Evolutionary conservation across 257 asterid genomes (phyloP), one percentile per base, ranked within the genome.

Genomic region (Solanum arcanum): DNA sequence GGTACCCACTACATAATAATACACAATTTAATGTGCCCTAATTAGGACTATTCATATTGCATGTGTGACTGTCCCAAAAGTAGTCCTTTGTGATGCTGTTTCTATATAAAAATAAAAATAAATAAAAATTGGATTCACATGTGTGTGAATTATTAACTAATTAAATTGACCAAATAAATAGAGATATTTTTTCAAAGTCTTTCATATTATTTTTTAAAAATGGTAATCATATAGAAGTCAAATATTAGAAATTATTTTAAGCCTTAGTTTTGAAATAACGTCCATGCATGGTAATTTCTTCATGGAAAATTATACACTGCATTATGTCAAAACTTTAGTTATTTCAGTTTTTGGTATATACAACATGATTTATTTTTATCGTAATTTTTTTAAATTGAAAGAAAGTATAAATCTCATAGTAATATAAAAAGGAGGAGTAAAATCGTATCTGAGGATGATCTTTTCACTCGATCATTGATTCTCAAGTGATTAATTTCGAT

Each of bases 391-490:
- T 60, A 10, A 60, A 2, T 0, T 0, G 29, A 23, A 9, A 60
- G 3, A 60, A 60, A 60, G 3, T 52, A 52, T 52, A 16, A 56
- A 56, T 56, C 8, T 47, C 6, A 15, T 47, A 47, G 3, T 46
- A 12, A 1, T 49, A 49, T 49, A 49, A 0, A 20, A 49, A 49
- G 11, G 10, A 16, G 10, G 16, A 64, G 0, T 11, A 12, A 5
- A 64, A 25, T 25, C 5, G 9, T 66, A 12, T 25, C 1, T 12
- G 3, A 25, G 6, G 5, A 2, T 64, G 35, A 0, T 3, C 5
- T 12, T 25, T 64, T 5, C 9, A 11, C 2, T 25, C 9, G 1
- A 64, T n/a, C 33, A 25, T 21, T 11, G 3, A n/a, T 64, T 64
- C 33, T n/a, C 8, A 2, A 5, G 3, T 23, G 31, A 62, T 62